Base-by-base conservation (phyloP, 176 grass and related monocot species). In the maize (Zea mays) region DNA sequence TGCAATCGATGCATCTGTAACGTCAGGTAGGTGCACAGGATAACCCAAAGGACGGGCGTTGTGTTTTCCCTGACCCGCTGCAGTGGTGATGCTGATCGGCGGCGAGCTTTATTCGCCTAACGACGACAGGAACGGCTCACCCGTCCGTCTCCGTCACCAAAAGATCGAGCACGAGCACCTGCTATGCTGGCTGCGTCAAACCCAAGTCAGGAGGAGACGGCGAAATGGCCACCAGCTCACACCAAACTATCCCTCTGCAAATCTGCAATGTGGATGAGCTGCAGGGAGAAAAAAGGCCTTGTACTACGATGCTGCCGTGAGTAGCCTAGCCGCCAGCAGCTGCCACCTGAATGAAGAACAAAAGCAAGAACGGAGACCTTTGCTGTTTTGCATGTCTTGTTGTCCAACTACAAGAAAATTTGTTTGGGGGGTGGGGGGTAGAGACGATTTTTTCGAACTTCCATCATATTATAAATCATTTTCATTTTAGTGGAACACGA, bases 71-170 rank as follows among this genome's bases (percentile, higher is more conserved):
- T 27, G 27, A 27, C 7, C 40, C 40, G 27, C 1, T 2, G 55
- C 69, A 42, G 2, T 5, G 16, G 13, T 37, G 39, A 40, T 33
- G 33, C 15, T 0, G 65, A 69, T 50, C n/a, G 17, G 3, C 4
- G n/a, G 4, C 76, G 64, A 49, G 17, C 57, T 85, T 65, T 36
- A 56, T 85, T 65, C 82, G 60, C 83, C 76, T 60, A 79, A 73
- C 76, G 76, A 27, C 27, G 27, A 85, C 40, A 49, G 69, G 15
- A 71, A 67, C 42, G 59, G 14, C 83, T 79, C 60, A 85, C 40
- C 83, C 5, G 11, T 27, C 27, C 27, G 27, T 27, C 27, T 48
- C 68, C 2, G 17, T 39, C 44, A 1, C n/a, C 3, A 16, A 62
- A 39, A 3, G 39, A 81, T 47, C 58, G 5, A 5, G 14, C 2